These are phyloP conservation scores for Buxus sempervirens DNA, from an alignment of 164 flowering plant species.

Conservation along the genomic window DNA sequence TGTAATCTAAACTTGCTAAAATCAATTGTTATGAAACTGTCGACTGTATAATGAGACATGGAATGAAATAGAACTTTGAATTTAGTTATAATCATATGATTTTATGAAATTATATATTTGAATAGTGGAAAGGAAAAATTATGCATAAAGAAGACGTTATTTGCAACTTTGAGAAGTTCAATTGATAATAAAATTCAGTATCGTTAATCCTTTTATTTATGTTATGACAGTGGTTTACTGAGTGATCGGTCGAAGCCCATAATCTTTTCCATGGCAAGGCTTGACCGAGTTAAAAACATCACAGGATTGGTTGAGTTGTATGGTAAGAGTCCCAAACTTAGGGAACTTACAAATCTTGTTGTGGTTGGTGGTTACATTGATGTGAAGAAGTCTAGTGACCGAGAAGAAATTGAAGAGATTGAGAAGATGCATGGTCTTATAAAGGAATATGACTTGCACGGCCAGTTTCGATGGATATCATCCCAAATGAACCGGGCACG, in stretches of 20 bases:
- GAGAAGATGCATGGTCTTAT: conserved; percentile 88
- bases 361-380: conserved; percentile 79
- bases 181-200: neutral
- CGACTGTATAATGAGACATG: neutral
- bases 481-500: conserved; percentile 81
- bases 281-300: conserved; percentile 90
- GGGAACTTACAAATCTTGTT: conserved; percentile 79
- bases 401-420: conserved; percentile 92
- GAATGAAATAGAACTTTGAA: no score
- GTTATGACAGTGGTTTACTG: conserved; percentile 60
- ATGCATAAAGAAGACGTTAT: neutral
- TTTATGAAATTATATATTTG: no score
- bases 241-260: conserved; percentile 84
- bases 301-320: conserved; percentile 85
- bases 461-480: conserved; percentile 87
- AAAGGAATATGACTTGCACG: conserved; percentile 57
- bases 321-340: conserved; percentile 52
- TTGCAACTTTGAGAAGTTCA: neutral
- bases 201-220: neutral
- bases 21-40: no score
- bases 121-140: neutral
- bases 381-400: conserved; percentile 74
- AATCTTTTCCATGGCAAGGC: conserved; percentile 96
- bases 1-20: neutral
- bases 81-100: no score